Percentiles rank a stretch among this genome's conserved stretches.
These are phyloP conservation scores for Amanita pseudoporphyria DNA, from an alignment of 768 basidiomycete species.

Conservation along the genomic window DNA sequence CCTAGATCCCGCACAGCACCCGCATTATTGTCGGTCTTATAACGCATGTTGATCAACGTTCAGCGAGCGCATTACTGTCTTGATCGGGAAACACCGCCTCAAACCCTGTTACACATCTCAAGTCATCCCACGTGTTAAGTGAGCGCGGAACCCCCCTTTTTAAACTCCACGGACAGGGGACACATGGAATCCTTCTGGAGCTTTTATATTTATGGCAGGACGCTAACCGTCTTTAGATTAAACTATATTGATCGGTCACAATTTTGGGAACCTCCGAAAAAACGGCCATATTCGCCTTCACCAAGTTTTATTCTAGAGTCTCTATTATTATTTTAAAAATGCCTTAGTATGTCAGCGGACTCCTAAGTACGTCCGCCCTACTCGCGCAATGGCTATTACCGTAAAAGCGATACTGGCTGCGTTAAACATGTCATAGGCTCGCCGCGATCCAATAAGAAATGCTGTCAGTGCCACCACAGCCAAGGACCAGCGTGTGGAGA, in stretches of 20 bases:
- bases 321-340: no score
- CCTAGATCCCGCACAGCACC: background rate
- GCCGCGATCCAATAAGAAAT: constrained; percentile 59
- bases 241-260: background rate
- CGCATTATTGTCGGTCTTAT: background rate
- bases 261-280: no score
- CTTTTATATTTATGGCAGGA: background rate
- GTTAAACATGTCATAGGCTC: constrained; percentile 59
- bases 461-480: constrained; percentile 38
- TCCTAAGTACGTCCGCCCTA: constrained; percentile 44
- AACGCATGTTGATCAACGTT: background rate
- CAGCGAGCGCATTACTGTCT: background rate
- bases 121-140: no score
- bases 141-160: background rate
- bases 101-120: background rate
- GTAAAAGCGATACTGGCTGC: constrained; percentile 39
- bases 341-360: constrained; percentile 11
- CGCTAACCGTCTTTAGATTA: background rate
- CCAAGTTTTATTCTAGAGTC: no score
- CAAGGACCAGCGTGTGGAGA: constrained; percentile 48
- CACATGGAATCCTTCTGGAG: no score
- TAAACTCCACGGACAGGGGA: background rate
- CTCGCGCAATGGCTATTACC: constrained; percentile 32
- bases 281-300: no score
- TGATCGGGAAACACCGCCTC: constrained; percentile 1